Percentiles rank a stretch among this genome's conserved stretches.
Evolutionary conservation across 495 filamentous ascomycete genomes (phyloP).

Genomic region (Durotheca rogersii): DNA sequence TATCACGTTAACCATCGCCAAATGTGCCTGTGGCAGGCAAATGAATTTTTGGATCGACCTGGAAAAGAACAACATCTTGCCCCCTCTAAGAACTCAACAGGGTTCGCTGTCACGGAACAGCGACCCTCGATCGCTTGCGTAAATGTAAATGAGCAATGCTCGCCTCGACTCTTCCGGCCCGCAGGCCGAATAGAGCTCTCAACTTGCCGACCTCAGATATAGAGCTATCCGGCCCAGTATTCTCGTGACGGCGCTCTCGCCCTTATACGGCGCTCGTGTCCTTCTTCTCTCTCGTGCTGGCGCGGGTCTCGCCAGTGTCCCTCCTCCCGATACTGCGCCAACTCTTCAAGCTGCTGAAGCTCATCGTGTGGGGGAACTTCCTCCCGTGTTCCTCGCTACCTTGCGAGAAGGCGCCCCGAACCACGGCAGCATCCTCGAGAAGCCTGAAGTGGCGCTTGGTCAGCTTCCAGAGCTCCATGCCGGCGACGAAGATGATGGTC

Average conservation of each 20-base stretch:
- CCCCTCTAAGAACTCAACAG: too few relatives aligned
- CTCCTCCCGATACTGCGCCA: conserved; percentile 39
- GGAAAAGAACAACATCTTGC: too few relatives aligned
- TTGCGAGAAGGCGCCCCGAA: conserved; percentile 44
- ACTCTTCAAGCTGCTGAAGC: conserved; percentile 45
- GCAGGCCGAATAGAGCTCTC: too few relatives aligned
- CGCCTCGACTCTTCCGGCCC: not conserved
- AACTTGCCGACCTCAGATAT: too few relatives aligned
- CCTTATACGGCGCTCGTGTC: conserved; percentile 9
- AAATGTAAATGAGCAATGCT: not conserved
- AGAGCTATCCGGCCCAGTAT: not conserved
- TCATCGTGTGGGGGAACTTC: conserved; percentile 41
- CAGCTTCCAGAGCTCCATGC: conserved; percentile 69
- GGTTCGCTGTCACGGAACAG: too few relatives aligned
- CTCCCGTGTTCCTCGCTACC: conserved; percentile 41
- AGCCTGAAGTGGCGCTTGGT: conserved; percentile 54
- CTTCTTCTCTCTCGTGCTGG: conserved; percentile 24
- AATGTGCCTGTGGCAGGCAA: too few relatives aligned
- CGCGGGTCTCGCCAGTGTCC: conserved; percentile 34
- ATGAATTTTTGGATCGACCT: too few relatives aligned
- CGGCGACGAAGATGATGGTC: conserved; percentile 58
- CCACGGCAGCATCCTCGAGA: conserved; percentile 46
- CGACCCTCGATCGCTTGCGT: not conserved
- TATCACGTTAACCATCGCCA: too few relatives aligned
- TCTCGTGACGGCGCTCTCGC: too few relatives aligned